Percentiles rank a stretch among this genome's conserved stretches.
Evolutionary conservation across 148 eudicot species (phyloP).

Genomic region (Polygonum maritimum): DNA sequence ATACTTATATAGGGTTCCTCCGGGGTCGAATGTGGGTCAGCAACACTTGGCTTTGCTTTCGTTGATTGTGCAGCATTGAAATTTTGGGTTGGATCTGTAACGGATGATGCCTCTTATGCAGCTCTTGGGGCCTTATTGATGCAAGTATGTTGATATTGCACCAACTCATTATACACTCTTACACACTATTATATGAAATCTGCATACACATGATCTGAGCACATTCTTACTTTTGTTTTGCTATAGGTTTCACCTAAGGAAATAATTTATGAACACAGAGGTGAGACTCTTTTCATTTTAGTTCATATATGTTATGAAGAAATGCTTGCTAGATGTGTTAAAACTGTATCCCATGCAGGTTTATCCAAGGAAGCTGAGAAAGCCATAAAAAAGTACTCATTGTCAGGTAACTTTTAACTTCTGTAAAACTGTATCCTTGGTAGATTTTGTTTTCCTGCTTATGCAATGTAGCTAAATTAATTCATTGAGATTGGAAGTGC

Average conservation of each 20-base stretch:
- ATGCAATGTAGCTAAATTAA: background rate
- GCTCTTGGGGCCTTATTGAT: constrained; percentile 89
- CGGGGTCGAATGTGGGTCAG: constrained; percentile 43
- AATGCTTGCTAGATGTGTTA: background rate
- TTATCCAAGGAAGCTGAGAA: constrained; percentile 81
- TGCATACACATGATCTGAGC: constrained; percentile 5
- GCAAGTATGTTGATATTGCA: constrained; percentile 54
- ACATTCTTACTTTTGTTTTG: constrained; percentile 6
- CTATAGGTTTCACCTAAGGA: constrained; percentile 88
- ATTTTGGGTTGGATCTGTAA: constrained; percentile 85
- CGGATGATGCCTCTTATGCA: constrained; percentile 85
- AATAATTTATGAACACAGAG: constrained; percentile 68
- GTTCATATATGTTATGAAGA: background rate
- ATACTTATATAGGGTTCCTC: constrained; percentile 36
- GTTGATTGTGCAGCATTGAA: constrained; percentile 92
- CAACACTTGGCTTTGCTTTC: constrained; percentile 77
- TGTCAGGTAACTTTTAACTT: constrained; percentile 32
- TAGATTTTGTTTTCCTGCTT: background rate
- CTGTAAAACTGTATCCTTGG: background rate
- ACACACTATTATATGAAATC: background rate
- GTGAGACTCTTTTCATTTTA: constrained; percentile 19
- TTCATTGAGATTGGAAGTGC: background rate
- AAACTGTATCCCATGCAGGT: constrained; percentile 27
- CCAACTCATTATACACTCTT: background rate
- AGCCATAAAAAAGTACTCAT: constrained; percentile 71